Evolutionary conservation across 495 filamentous ascomycete genomes (phyloP).

Genomic region (Physcia stellaris): DNA sequence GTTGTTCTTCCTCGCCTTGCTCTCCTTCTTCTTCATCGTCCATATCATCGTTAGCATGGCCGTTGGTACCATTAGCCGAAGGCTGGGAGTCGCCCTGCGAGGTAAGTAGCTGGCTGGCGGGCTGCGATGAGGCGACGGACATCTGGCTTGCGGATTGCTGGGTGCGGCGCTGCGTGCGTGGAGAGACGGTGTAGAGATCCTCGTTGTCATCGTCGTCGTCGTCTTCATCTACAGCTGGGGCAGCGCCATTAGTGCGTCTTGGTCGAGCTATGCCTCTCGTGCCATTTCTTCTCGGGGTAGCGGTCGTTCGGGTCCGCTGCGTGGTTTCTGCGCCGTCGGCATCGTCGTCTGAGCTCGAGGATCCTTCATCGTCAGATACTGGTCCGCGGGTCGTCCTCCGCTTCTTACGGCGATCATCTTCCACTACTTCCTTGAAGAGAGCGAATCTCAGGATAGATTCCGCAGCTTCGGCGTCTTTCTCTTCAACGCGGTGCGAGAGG

Average conservation of each 20-base stretch:
- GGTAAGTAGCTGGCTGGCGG: conserved; percentile 50
- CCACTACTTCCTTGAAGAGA: conserved; percentile 93
- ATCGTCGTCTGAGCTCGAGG: conserved; percentile 26
- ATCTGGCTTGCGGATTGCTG: conserved; percentile 41
- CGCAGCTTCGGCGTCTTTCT: conserved; percentile 76
- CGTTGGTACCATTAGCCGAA: not conserved
- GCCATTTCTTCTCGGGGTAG: conserved; percentile 19
- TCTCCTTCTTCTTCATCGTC: conserved; percentile 5
- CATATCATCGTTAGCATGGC: too few species aligned
- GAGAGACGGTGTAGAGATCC: conserved; percentile 43
- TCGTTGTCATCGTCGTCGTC: conserved; percentile 37
- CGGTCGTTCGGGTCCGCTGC: conserved; percentile 22
- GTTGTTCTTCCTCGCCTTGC: conserved; percentile 4
- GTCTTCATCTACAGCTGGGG: conserved; percentile 19
- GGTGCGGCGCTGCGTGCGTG: conserved; percentile 29
- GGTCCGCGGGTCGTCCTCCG: conserved; percentile 32
- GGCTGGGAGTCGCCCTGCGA: conserved; percentile 33
- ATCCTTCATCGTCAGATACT: conserved; percentile 14
- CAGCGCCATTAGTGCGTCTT: conserved; percentile 14
- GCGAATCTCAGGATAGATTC: conserved; percentile 89
- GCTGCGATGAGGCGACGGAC: conserved; percentile 51
- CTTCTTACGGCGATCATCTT: conserved; percentile 69
- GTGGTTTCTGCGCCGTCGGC: conserved; percentile 29
- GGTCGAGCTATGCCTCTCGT: conserved; percentile 42
- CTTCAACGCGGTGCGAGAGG: conserved; percentile 83